phyloP scores from a whole-genome alignment of 2,329 filamentous ascomycete genomes.

The Sodiomyces alkalinus region DNA sequence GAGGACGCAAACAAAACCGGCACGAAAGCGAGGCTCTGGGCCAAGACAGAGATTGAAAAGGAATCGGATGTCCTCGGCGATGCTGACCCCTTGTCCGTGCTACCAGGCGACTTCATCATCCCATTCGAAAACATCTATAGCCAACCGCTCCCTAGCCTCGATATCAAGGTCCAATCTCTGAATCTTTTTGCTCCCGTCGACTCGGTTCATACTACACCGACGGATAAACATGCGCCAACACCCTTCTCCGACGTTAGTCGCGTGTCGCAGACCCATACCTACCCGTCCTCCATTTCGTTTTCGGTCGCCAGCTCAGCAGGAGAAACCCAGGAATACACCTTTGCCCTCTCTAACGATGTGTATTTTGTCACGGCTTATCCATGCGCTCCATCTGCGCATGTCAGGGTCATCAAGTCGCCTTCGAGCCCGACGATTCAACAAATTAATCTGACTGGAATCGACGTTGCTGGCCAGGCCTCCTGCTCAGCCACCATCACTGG shows the following conservation, averaged over 20 bases:
- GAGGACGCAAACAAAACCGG: constrained; percentile 34
- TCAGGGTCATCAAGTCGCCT: constrained; percentile 42
- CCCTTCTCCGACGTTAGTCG: constrained; percentile 20
- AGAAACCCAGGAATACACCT: constrained; percentile 23
- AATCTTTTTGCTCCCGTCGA: constrained; percentile 29
- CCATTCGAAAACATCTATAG: constrained; percentile 40
- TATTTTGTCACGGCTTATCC: constrained; percentile 53
- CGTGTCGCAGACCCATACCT: constrained; percentile 17
- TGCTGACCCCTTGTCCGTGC: constrained; percentile 34
- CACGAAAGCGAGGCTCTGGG: constrained; percentile 45
- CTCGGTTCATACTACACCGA: constrained; percentile 28
- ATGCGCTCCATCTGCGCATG: constrained; percentile 41
- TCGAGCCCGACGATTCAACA: constrained; percentile 44
- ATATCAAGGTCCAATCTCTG: constrained; percentile 33
- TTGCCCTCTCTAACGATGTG: constrained; percentile 39
- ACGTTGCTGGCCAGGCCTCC: constrained; percentile 25
- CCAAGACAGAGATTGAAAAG: constrained; percentile 41
- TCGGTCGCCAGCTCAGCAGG: constrained; percentile 22
- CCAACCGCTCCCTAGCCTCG: constrained; percentile 29
- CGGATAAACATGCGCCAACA: constrained; percentile 22
- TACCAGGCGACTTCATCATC: constrained; percentile 48
- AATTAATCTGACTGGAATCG: constrained; percentile 33
- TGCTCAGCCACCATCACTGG: constrained; percentile 32
- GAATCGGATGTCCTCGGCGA: constrained; percentile 47
- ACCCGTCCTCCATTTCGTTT: constrained; percentile 25